phyloP scores from a whole-genome alignment of 192 early-diverging fungal species.

The Backusella parvicylindrica region DNA sequence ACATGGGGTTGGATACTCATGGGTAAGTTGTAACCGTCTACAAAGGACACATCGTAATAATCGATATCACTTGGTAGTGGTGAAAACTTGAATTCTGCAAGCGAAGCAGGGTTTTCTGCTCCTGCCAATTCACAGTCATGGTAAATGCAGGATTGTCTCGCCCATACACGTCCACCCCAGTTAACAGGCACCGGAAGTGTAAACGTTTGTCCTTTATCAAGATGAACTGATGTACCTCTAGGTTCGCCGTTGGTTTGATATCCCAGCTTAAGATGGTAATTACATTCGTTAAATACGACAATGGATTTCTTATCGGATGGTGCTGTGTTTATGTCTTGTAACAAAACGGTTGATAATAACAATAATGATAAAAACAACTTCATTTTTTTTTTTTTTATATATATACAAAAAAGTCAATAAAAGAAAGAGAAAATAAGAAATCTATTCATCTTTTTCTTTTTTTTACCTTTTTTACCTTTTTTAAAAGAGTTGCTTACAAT shows the following conservation, averaged over 20 bases:
- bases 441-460: neutral
- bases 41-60: constrained; percentile 33
- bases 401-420: neutral
- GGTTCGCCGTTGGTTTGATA: constrained; percentile 5
- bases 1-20: constrained; percentile 18
- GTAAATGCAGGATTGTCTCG: neutral
- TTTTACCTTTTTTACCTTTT: neutral
- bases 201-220: neutral
- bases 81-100: constrained; percentile 30
- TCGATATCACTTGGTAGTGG: constrained; percentile 4
- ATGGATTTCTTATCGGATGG: constrained; percentile 1
- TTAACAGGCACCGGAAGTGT: neutral
- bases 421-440: neutral
- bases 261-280: neutral
- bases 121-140: constrained; percentile 1
- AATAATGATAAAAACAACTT: neutral
- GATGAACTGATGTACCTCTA: neutral
- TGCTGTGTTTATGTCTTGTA: neutral
- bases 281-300: constrained; percentile 6
- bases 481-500: neutral
- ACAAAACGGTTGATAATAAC: no score
- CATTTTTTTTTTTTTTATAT: neutral
- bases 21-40: constrained; percentile 33
- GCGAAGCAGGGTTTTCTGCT: constrained; percentile 16
- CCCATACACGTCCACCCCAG: constrained; percentile 21